Conservation (phyloP, 192 early-diverging fungal species). For the Cetraspora pellucida region DNA sequence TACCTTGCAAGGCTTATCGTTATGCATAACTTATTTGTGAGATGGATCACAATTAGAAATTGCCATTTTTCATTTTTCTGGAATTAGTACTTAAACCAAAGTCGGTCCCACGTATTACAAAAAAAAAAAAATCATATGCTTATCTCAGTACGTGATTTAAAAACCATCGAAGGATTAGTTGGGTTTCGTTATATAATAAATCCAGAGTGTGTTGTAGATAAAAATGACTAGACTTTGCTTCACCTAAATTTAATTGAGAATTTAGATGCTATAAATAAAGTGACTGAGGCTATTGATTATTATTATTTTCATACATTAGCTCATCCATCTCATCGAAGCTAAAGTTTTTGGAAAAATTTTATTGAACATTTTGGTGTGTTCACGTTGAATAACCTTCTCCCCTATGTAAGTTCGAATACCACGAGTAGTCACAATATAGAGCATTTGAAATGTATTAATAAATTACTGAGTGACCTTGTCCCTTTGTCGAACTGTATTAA, state of each 20-base stretch:
- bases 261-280: neutral
- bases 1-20: too few relatives aligned
- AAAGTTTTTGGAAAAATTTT: too few relatives aligned
- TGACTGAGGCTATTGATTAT: neutral
- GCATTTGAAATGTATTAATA: neutral
- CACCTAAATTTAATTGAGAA: neutral
- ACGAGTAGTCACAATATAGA: neutral
- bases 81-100: too few relatives aligned
- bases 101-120: too few relatives aligned
- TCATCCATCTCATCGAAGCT: neutral
- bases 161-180: neutral
- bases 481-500: neutral
- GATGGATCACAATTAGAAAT: too few relatives aligned
- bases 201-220: slow-evolving; percentile 6
- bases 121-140: too few relatives aligned
- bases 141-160: neutral
- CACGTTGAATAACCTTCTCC: neutral
- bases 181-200: slow-evolving; percentile 14
- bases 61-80: too few relatives aligned
- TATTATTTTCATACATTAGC: slow-evolving; percentile 27
- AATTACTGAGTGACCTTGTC: neutral
- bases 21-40: too few relatives aligned
- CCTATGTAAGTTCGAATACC: slow-evolving; percentile 13
- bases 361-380: neutral
- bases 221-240: neutral